Conservation (phyloP, 352 stramenopile genomes). For the Globisporangium alternatum region DNA sequence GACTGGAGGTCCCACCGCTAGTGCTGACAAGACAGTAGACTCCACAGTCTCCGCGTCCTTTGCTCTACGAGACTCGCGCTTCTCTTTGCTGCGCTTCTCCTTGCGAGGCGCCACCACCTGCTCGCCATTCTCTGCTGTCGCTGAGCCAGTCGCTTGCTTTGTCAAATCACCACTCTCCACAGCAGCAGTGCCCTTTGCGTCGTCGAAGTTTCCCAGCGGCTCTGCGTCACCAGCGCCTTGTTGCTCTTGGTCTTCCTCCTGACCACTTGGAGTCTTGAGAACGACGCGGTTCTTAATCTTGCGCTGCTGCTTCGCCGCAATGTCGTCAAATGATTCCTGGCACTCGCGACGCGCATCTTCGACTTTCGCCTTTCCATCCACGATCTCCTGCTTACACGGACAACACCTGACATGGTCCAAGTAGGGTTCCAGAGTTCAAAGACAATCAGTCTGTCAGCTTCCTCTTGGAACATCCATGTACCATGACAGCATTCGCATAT, state of each 20-base stretch:
- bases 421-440: not conserved
- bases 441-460: not conserved
- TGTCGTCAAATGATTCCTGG: constrained; percentile 38
- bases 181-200: not conserved
- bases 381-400: constrained; percentile 50
- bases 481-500: not conserved
- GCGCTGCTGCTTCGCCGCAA: constrained; percentile 44
- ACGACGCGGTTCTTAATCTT: constrained; percentile 25
- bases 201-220: not conserved
- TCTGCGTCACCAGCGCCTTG: not conserved
- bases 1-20: not conserved
- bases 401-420: constrained; percentile 19
- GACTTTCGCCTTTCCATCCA: constrained; percentile 30
- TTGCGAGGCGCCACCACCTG: not conserved
- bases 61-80: not conserved
- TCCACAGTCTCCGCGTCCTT: not conserved
- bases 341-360: constrained; percentile 39
- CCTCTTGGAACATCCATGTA: not conserved
- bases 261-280: not conserved
- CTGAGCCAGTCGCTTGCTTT: not conserved
- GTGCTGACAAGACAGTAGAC: not conserved
- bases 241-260: not conserved
- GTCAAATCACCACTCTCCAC: not conserved
- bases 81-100: not conserved
- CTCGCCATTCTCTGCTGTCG: not conserved